Evolutionary conservation across 1,284 basidiomycete genomes (phyloP).

Genomic region (Microbotryum intermedium): DNA sequence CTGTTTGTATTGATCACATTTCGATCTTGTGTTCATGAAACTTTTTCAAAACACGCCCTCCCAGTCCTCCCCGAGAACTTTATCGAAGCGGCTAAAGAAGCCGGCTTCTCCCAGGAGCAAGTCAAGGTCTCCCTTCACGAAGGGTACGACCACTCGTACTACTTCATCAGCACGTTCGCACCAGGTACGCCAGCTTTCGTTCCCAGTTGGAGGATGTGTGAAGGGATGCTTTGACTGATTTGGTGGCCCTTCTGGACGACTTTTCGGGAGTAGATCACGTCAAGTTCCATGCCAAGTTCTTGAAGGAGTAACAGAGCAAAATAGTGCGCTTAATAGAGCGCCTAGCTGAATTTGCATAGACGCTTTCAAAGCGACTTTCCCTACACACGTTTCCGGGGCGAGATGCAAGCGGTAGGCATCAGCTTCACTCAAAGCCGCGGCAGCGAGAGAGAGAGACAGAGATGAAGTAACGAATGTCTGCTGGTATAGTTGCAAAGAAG

Average conservation of each 20-base stretch:
- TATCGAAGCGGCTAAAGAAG: constrained; percentile 60
- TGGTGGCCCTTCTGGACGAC: neutral
- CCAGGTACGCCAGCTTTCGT: constrained; percentile 24
- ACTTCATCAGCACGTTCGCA: constrained; percentile 67
- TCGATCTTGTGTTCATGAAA: neutral
- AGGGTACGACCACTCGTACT: constrained; percentile 78
- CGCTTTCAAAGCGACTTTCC: no score
- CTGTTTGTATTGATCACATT: neutral
- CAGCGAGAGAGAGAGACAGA: no score
- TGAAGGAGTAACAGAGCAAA: constrained; percentile 40
- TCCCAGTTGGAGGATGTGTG: neutral
- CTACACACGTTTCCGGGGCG: no score
- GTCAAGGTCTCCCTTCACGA: constrained; percentile 73
- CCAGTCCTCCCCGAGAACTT: constrained; percentile 76
- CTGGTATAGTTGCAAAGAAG: no score
- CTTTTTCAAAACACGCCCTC: neutral
- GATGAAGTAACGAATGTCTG: no score
- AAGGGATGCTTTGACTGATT: neutral
- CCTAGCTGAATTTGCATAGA: no score
- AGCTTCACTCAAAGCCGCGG: no score
- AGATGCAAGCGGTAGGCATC: no score
- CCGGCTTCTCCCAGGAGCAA: constrained; percentile 63
- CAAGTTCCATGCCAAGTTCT: constrained; percentile 44
- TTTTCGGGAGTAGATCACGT: constrained; percentile 39
- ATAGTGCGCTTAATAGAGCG: no score